phyloP scores from a whole-genome alignment of 2,329 filamentous ascomycete species.

The Botrytis aclada region DNA sequence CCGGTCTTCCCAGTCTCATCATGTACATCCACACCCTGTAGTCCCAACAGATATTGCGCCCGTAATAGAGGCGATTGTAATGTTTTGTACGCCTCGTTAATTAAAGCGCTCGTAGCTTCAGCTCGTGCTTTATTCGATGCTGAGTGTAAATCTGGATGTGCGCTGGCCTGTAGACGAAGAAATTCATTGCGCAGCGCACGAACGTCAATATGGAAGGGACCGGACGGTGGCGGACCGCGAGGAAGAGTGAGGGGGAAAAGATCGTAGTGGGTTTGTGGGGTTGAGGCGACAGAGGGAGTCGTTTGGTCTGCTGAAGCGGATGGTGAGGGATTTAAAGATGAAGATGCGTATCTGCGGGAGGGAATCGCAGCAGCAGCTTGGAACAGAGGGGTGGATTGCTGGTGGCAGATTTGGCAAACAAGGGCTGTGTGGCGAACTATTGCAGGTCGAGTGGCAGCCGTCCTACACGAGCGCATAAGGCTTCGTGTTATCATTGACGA shows the following conservation, averaged over 20 bases:
- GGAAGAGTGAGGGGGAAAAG: conserved; percentile 83
- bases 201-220: conserved; percentile 72
- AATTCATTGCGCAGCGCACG: conserved; percentile 77
- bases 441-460: background rate
- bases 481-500: conserved; percentile 1
- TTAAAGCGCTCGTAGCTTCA: conserved; percentile 73
- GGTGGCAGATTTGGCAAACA: conserved; percentile 8
- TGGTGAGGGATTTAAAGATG: background rate
- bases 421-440: background rate
- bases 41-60: conserved; percentile 79
- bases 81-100: conserved; percentile 91
- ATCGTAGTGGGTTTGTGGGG: conserved; percentile 67
- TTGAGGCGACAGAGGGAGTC: background rate
- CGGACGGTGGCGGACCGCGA: conserved; percentile 69
- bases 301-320: background rate
- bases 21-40: conserved; percentile 68
- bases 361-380: background rate
- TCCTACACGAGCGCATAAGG: conserved; percentile 6
- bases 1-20: conserved; percentile 60
- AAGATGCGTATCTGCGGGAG: conserved; percentile 4
- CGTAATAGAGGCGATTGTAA: conserved; percentile 73
- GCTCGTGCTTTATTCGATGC: conserved; percentile 56
- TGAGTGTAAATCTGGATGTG: conserved; percentile 65
- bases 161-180: conserved; percentile 72
- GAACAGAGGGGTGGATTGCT: background rate